Evolutionary conservation across 495 filamentous ascomycete genomes (phyloP).

Genomic region (Trichoderma virens): DNA sequence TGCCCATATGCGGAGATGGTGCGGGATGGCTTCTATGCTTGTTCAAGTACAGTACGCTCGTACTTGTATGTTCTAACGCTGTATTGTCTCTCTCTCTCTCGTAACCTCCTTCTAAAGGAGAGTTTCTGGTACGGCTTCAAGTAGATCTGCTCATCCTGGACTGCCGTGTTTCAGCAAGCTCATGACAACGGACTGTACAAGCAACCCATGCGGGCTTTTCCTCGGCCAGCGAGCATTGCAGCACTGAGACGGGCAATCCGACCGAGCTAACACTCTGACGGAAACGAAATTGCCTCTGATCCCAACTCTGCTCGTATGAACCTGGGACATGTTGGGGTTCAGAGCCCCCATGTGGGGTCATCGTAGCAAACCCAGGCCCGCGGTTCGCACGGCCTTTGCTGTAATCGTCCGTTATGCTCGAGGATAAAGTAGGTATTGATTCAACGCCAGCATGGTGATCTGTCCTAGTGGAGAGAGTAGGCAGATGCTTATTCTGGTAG

Average conservation of each 20-base stretch:
- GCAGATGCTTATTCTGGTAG: no score
- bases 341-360: not conserved
- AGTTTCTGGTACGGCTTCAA: not conserved
- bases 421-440: not conserved
- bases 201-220: no score
- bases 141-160: not conserved
- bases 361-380: not conserved
- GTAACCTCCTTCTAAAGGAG: not conserved
- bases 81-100: not conserved
- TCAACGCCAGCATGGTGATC: no score
- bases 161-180: not conserved
- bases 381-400: not conserved
- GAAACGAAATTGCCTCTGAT: slow-evolving; percentile 2
- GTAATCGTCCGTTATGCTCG: no score
- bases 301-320: not conserved
- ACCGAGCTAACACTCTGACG: not conserved
- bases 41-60: not conserved
- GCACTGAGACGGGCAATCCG: not conserved
- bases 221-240: not conserved
- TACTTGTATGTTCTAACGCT: not conserved
- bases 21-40: not conserved
- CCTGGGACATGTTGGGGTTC: not conserved
- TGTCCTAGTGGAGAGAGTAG: not conserved
- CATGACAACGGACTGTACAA: not conserved
- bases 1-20: no score